phyloP scores from a whole-genome alignment of 1,284 basidiomycete species.

The Leccinum solheimii region DNA sequence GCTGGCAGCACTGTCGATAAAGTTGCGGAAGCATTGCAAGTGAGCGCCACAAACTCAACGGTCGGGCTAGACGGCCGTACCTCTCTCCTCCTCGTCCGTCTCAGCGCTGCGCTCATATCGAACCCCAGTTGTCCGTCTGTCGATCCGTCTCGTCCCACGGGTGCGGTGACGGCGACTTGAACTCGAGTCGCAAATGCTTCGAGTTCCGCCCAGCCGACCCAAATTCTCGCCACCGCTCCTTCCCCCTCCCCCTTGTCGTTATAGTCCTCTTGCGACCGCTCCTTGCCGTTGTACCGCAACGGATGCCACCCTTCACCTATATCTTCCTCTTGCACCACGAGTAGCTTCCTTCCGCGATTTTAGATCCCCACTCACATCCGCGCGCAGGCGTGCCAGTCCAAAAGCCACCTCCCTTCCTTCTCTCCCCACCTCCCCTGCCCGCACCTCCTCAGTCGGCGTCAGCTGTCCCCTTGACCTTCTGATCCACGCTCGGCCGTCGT shows the following conservation, averaged over 20 bases:
- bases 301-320: constrained; percentile 33
- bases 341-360: constrained; percentile 16
- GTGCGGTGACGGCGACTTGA: constrained; percentile 49
- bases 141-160: constrained; percentile 62
- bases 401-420: background rate
- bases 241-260: constrained; percentile 11
- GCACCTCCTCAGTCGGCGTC: constrained; percentile 1
- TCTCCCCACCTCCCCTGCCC: background rate
- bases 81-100: constrained; percentile 64
- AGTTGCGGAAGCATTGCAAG: constrained; percentile 79
- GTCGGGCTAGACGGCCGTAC: constrained; percentile 88
- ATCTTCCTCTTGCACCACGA: constrained; percentile 32
- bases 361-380: background rate
- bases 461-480: constrained; percentile 10
- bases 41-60: constrained; percentile 78
- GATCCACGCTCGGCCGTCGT: constrained; percentile 1
- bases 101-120: constrained; percentile 67
- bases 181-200: constrained; percentile 33
- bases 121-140: constrained; percentile 49
- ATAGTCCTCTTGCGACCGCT: constrained; percentile 8
- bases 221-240: constrained; percentile 15
- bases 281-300: constrained; percentile 14
- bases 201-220: constrained; percentile 18
- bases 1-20: constrained; percentile 61
- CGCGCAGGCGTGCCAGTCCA: background rate